A percentile compares a stretch with the other conserved stretches of the same genome.
phyloP scores from a whole-genome alignment of 73 alveolate species.

The Effrenium voratum region DNA sequence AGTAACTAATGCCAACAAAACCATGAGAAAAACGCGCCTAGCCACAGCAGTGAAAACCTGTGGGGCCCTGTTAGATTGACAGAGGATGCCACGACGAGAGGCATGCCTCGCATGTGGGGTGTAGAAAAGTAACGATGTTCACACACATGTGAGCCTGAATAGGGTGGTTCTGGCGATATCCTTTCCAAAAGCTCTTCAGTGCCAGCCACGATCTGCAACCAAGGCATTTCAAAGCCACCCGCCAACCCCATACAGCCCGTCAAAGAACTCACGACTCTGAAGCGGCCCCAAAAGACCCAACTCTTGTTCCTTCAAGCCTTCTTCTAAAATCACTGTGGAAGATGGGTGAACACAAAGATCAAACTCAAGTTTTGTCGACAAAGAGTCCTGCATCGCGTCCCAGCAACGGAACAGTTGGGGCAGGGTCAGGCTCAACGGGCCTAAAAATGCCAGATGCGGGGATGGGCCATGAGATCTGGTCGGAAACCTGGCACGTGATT shows the following conservation, averaged over 20 bases:
- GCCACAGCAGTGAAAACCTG: background rate
- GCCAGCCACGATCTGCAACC: background rate
- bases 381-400: background rate
- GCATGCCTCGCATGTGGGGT: background rate
- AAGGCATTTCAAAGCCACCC: background rate
- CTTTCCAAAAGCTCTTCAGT: conserved; percentile 5
- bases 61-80: background rate
- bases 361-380: conserved; percentile 5
- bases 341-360: background rate
- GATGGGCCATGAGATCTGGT: background rate
- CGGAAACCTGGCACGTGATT: background rate
- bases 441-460: background rate
- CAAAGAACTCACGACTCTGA: background rate
- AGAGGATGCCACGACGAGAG: background rate
- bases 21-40: background rate
- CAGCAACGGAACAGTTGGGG: background rate
- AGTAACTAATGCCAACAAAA: background rate
- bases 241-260: background rate
- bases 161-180: background rate
- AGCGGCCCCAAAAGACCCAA: background rate
- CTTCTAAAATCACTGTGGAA: background rate
- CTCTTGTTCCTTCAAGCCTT: background rate
- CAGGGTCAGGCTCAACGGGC: background rate
- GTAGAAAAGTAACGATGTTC: background rate
- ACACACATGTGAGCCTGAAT: background rate